phyloP scores from a whole-genome alignment of 129 eudicot genomes.

The Helichrysum umbraculigerum region DNA sequence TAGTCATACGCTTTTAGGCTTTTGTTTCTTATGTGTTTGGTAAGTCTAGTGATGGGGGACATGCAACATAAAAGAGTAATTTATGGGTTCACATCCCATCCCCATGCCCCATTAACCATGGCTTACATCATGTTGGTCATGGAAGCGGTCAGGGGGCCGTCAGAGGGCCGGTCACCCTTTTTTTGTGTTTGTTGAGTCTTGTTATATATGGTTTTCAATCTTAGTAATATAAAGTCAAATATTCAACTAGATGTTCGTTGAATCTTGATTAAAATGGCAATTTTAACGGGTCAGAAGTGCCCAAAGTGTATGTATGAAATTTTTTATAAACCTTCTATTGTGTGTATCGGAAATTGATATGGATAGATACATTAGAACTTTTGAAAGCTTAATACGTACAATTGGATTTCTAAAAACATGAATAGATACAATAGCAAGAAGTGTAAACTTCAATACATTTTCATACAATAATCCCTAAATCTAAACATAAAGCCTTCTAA shows the following conservation, averaged over 20 bases:
- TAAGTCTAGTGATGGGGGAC: not conserved
- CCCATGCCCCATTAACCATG: not conserved
- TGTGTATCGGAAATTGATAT: no score
- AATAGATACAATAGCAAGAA: no score
- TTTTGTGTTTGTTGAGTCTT: no score
- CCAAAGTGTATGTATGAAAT: not conserved
- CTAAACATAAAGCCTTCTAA: not conserved
- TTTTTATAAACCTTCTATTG: no score
- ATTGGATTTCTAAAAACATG: no score
- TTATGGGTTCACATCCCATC: not conserved
- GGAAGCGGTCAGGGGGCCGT: not conserved
- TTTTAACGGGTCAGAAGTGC: not conserved
- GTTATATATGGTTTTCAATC: no score
- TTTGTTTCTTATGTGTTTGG: slow-evolving; percentile 6
- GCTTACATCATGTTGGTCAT: not conserved
- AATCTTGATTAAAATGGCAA: not conserved
- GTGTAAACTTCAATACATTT: no score
- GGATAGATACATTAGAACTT: no score
- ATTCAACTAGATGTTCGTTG: not conserved
- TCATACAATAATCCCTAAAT: no score
- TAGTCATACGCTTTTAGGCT: not conserved
- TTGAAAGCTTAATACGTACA: no score
- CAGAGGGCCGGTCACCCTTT: not conserved
- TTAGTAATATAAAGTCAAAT: not conserved
- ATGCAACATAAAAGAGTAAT: no score